Evolutionary conservation across 169 alveolate species (phyloP), one percentile per base, ranked within the genome.

Genomic region (Cyclospora cayetanensis): DNA sequence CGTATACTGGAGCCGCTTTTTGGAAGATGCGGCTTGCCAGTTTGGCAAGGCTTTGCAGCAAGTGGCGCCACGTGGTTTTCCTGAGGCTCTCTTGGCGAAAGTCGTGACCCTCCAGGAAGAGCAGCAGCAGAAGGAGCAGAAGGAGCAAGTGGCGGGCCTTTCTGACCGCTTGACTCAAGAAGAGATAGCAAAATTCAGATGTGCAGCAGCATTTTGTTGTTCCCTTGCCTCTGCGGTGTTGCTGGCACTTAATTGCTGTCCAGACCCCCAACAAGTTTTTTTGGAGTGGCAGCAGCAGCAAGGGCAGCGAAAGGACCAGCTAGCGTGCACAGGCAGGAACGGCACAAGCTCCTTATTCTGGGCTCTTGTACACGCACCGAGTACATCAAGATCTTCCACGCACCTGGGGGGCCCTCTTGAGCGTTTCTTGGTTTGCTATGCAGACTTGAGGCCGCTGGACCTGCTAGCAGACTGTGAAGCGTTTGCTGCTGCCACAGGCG

Each of bases 181-280:
- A 63, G 89, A 80, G 76, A 52, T 35, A 25, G 35, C 46, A 27
- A 22, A 4, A 20, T 80, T 80, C 53, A 80, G 89, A 5, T 50
- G 50, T 29, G 89, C 74, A 41, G 89, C 53, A 25, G 89, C 74
- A 4, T 80, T 50, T 20, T 27, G n/a, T 25, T 80, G 89, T 35
- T 80, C 89, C 34, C 89, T 80, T 18, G 74, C 76, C 31, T 70
- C 76, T 39, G 72, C 89, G 41, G 34, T 80, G 89, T 50, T 80
- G 89, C 52, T 80, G 89, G 89, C 70, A 12, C 52, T 80, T 41
- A 25, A 37, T 4, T 52, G 70, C 89, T 53, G 31, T 25, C 89
- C 89, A 52, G 89, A 80, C 18, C 74, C 89, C 31, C 39, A 80
- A 41, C 66, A 5, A 31, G 53, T 52, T 4, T 5, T 42, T 39